Conservation (phyloP, 2,329 filamentous ascomycete species). For the Colletotrichum shisoi region DNA sequence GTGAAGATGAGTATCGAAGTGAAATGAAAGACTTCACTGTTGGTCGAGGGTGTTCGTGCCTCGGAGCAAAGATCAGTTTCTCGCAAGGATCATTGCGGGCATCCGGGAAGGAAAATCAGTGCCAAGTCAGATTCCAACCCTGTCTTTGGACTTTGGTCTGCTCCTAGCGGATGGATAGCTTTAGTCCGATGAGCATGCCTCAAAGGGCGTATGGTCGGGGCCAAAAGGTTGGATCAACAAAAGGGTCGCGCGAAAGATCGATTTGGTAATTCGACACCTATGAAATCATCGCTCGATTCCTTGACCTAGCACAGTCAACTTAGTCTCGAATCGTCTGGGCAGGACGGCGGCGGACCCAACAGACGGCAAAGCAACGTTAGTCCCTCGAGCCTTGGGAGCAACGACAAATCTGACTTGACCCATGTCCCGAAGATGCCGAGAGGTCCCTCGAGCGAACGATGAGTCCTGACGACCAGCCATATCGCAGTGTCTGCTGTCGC, state of each 20-base stretch:
- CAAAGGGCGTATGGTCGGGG: background rate
- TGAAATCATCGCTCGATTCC: constrained; percentile 36
- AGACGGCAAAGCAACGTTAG: constrained; percentile 11
- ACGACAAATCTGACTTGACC: background rate
- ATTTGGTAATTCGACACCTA: constrained; percentile 12
- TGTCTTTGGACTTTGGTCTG: background rate
- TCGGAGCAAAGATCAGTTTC: background rate
- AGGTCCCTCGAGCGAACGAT: background rate
- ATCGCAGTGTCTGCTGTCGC: background rate
- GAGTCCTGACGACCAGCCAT: background rate
- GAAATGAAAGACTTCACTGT: no score
- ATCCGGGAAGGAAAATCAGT: background rate
- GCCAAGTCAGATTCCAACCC: background rate
- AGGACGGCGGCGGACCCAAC: constrained; percentile 2
- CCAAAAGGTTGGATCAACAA: background rate
- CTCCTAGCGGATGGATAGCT: constrained; percentile 9
- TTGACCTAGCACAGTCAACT: constrained; percentile 8
- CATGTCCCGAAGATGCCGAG: background rate
- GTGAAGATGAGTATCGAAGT: background rate
- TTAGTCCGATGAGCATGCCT: background rate
- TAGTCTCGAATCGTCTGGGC: constrained; percentile 12
- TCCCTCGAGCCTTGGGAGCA: background rate
- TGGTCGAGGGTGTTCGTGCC: background rate
- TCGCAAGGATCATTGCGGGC: background rate
- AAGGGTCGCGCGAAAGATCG: constrained; percentile 7